phyloP scores from a whole-genome alignment of 2,329 filamentous ascomycete genomes.

The Diaporthe vexans region DNA sequence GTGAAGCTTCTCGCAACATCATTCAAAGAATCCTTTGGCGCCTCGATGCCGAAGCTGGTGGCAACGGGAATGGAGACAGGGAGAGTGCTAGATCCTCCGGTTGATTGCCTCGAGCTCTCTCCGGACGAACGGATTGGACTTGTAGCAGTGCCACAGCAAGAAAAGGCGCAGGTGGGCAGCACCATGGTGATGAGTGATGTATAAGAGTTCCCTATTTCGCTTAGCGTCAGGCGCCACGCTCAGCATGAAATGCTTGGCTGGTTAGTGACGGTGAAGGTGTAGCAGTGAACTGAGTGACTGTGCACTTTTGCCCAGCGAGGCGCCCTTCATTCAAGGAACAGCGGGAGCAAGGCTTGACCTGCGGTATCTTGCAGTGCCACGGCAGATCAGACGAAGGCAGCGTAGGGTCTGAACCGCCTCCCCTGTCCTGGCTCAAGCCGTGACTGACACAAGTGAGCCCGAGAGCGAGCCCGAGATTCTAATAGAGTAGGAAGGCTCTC shows the following conservation, averaged over 20 bases:
- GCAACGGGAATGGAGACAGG: background rate
- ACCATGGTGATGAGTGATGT: background rate
- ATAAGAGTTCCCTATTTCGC: background rate
- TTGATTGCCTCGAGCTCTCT: background rate
- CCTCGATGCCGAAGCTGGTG: background rate
- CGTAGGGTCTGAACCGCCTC: background rate
- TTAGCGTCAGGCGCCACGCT: conserved; percentile 10
- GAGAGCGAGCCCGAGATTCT: conserved; percentile 6
- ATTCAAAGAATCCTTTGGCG: background rate
- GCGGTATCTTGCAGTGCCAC: conserved; percentile 25
- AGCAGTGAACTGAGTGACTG: conserved; percentile 1
- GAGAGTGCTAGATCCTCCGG: conserved; percentile 7
- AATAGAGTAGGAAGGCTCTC: background rate
- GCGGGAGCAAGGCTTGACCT: conserved; percentile 27
- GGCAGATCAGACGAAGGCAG: conserved; percentile 22
- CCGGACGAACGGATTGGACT: conserved; percentile 16
- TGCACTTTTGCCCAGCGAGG: background rate
- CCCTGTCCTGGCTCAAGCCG: conserved; percentile 7
- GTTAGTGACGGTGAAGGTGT: background rate
- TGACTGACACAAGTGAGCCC: conserved; percentile 3
- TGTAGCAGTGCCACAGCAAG: conserved; percentile 7
- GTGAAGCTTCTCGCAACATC: background rate
- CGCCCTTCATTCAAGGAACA: background rate
- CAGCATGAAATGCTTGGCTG: conserved; percentile 27
- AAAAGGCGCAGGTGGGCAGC: background rate